A percentile compares a stretch with the other conserved stretches of the same genome.
These are phyloP conservation scores for Blastocystis sp. DNA, from an alignment of 352 stramenopile species.

Conservation along the genomic window DNA sequence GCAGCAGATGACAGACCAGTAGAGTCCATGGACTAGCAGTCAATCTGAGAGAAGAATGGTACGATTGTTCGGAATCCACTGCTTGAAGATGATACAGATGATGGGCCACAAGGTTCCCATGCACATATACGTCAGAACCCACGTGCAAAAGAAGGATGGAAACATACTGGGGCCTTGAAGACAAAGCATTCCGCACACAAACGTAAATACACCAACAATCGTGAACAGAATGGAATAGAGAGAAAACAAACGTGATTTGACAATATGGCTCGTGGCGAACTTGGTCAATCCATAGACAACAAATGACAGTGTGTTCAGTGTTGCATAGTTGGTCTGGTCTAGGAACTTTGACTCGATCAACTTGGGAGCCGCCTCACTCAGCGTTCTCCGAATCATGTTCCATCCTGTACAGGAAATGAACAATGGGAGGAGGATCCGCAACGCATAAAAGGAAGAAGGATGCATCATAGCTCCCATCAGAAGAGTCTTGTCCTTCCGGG, in stretches of 20 bases:
- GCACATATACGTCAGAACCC: slow-evolving; percentile 7
- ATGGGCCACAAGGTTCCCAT: slow-evolving; percentile 36
- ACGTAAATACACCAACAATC: slow-evolving; percentile 5
- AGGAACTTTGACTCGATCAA: slow-evolving; percentile 19
- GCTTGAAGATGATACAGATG: slow-evolving; percentile 45
- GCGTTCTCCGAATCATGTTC: background rate
- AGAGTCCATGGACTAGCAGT: background rate
- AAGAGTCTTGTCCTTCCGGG: background rate
- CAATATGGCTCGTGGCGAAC: slow-evolving; percentile 37
- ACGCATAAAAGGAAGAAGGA: background rate
- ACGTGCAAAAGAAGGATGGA: slow-evolving; percentile 16
- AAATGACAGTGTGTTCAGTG: slow-evolving; percentile 11
- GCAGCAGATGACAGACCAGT: slow-evolving; percentile 45
- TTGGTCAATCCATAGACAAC: slow-evolving; percentile 42
- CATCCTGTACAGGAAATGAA: slow-evolving; percentile 9
- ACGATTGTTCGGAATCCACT: slow-evolving; percentile 31
- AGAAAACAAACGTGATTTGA: background rate
- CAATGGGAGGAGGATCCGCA: background rate
- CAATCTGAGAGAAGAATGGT: background rate
- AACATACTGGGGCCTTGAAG: no score
- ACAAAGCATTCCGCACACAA: slow-evolving; percentile 5
- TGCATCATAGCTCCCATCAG: background rate
- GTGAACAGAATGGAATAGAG: background rate
- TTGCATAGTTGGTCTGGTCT: background rate
- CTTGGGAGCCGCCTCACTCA: background rate